A percentile compares a stretch with the other conserved stretches of the same genome.
Evolutionary conservation across 805 yeast species (phyloP).

Genomic region (Myxozyma geophila): DNA sequence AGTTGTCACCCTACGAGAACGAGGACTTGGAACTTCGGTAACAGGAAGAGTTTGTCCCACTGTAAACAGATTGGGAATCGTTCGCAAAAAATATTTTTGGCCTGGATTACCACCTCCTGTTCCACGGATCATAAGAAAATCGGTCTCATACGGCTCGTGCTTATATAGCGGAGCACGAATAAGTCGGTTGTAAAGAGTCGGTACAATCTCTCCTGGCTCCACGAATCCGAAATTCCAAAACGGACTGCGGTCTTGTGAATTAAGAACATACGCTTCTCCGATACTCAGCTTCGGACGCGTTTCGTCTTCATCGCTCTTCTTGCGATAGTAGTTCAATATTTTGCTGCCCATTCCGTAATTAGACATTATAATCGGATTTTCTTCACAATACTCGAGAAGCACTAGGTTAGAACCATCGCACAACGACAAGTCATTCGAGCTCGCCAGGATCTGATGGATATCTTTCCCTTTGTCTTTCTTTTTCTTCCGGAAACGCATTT

Average conservation of each 20-base stretch:
- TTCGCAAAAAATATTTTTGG: constrained; percentile 69
- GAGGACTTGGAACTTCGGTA: constrained; percentile 96
- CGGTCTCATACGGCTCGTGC: constrained; percentile 79
- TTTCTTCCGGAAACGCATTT: constrained; percentile 75
- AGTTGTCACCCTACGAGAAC: constrained; percentile 92
- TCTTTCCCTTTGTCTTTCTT: constrained; percentile 89
- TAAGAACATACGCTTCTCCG: constrained; percentile 94
- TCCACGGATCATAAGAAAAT: constrained; percentile 78
- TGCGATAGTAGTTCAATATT: constrained; percentile 88
- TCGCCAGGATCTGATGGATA: constrained; percentile 70
- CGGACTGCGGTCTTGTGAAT: constrained; percentile 95
- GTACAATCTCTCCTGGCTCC: constrained; percentile 90
- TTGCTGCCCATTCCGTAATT: constrained; percentile 97
- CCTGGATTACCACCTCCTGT: constrained; percentile 68
- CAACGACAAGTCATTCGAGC: constrained; percentile 73
- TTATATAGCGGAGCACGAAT: constrained; percentile 89
- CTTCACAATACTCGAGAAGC: constrained; percentile 88
- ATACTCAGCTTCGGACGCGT: constrained; percentile 83
- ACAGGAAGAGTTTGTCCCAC: constrained; percentile 95
- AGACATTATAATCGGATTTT: constrained; percentile 77
- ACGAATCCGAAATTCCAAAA: constrained; percentile 99
- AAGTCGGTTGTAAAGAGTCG: constrained; percentile 90
- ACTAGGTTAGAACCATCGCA: constrained; percentile 83
- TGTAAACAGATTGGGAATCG: constrained; percentile 72
- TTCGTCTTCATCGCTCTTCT: constrained; percentile 76